Conservation (phyloP, 345 rosid species). For the Dipteronia sinensis region DNA sequence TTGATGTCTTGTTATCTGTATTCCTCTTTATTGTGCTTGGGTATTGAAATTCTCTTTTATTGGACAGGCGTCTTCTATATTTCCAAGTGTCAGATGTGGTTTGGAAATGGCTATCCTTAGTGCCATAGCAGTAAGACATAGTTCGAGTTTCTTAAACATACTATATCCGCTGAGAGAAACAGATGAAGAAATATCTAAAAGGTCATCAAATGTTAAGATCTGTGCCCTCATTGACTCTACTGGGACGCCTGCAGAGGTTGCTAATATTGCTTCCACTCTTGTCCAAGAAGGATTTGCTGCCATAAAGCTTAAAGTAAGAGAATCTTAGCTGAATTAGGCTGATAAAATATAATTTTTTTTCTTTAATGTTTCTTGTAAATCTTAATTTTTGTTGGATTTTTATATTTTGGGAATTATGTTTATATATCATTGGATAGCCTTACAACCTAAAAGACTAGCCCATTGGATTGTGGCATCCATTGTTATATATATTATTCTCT, state of each 20-base stretch:
- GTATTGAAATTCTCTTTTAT: constrained; percentile 12
- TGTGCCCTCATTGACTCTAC: constrained; percentile 85
- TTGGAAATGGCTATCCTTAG: constrained; percentile 91
- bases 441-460: background rate
- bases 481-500: no score
- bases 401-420: background rate
- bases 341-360: constrained; percentile 1
- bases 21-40: background rate
- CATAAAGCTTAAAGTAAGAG: constrained; percentile 83
- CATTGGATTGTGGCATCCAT: no score
- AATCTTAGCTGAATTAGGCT: constrained; percentile 12
- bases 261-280: constrained; percentile 57
- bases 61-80: constrained; percentile 70
- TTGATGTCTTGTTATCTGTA: background rate
- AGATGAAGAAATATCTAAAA: constrained; percentile 42
- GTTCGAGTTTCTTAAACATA: constrained; percentile 54
- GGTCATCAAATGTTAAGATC: constrained; percentile 50
- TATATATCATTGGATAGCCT: background rate
- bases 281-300: constrained; percentile 81
- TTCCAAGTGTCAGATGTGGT: constrained; percentile 94
- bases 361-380: background rate
- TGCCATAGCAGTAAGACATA: constrained; percentile 63
- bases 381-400: no score
- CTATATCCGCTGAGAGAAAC: constrained; percentile 39
- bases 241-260: constrained; percentile 79